phyloP scores from a whole-genome alignment of 176 grass and related monocot species.

The Oryza glaberrima region DNA sequence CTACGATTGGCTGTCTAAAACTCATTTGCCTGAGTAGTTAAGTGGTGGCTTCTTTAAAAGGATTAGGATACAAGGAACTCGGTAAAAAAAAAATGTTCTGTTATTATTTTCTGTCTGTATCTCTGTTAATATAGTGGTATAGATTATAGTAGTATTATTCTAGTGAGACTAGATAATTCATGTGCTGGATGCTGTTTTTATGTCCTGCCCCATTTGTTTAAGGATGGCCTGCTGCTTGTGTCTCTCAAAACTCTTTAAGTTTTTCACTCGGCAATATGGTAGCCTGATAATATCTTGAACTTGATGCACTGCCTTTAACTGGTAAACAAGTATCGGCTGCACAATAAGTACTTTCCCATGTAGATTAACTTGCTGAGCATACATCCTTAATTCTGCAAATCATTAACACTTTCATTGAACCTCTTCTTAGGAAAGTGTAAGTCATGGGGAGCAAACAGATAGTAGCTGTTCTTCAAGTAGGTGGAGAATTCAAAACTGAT shows the following conservation, averaged over 20 bases:
- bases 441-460: constrained; percentile 58
- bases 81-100: neutral
- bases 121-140: constrained; percentile 10
- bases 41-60: neutral
- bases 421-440: constrained; percentile 35
- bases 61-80: constrained; percentile 55
- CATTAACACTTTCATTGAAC: constrained; percentile 12
- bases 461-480: constrained; percentile 70
- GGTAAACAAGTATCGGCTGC: constrained; percentile 3
- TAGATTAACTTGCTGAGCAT: constrained; percentile 25
- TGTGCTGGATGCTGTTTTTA: neutral
- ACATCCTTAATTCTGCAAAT: constrained; percentile 35
- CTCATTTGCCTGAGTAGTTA: neutral
- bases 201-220: neutral
- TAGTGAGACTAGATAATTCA: neutral
- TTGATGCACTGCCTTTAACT: constrained; percentile 2
- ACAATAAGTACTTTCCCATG: neutral
- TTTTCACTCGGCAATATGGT: constrained; percentile 6
- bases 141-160: neutral
- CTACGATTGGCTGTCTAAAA: neutral
- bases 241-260: constrained; percentile 26
- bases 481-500: constrained; percentile 65
- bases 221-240: neutral
- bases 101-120: too few relatives aligned
- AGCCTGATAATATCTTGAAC: constrained; percentile 19